Evolutionary conservation across 2,329 filamentous ascomycete genomes (phyloP).

Genomic region (Talaromyces sp.): DNA sequence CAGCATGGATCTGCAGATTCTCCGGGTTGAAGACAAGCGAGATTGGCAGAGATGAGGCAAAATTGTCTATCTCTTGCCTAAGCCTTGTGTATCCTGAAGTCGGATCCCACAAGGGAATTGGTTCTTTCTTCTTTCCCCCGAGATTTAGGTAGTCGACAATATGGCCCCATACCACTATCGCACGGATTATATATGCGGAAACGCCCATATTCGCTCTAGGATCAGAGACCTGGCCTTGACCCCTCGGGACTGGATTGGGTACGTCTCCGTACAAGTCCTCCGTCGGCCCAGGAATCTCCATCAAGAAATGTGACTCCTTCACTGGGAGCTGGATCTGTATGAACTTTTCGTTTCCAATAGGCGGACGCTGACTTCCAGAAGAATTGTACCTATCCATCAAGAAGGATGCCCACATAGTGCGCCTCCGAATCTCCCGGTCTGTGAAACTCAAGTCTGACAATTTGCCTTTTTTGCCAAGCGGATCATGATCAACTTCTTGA

Average conservation of each 20-base stretch:
- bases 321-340: slow-evolving; percentile 87
- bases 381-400: slow-evolving; percentile 98
- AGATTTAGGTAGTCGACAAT: slow-evolving; percentile 88
- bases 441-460: slow-evolving; percentile 74
- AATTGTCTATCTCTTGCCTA: slow-evolving; percentile 65
- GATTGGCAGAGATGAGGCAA: slow-evolving; percentile 66
- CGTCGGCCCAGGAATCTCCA: slow-evolving; percentile 84
- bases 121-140: slow-evolving; percentile 76
- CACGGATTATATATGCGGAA: slow-evolving; percentile 80
- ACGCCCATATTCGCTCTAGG: slow-evolving; percentile 87
- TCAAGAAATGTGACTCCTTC: slow-evolving; percentile 81
- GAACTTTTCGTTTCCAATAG: slow-evolving; percentile 85
- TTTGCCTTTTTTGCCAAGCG: slow-evolving; percentile 56
- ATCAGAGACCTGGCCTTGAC: slow-evolving; percentile 62
- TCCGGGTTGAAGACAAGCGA: slow-evolving; percentile 71
- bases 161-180: slow-evolving; percentile 83
- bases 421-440: slow-evolving; percentile 84
- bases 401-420: slow-evolving; percentile 98
- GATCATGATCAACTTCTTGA: slow-evolving; percentile 81
- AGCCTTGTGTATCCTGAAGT: slow-evolving; percentile 73
- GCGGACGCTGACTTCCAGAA: slow-evolving; percentile 85
- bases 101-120: slow-evolving; percentile 73
- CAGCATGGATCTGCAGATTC: slow-evolving; percentile 79
- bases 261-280: slow-evolving; percentile 74
- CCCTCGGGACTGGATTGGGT: slow-evolving; percentile 58